phyloP scores from a whole-genome alignment of 768 basidiomycete genomes.

The Lactarius sanguifluus region DNA sequence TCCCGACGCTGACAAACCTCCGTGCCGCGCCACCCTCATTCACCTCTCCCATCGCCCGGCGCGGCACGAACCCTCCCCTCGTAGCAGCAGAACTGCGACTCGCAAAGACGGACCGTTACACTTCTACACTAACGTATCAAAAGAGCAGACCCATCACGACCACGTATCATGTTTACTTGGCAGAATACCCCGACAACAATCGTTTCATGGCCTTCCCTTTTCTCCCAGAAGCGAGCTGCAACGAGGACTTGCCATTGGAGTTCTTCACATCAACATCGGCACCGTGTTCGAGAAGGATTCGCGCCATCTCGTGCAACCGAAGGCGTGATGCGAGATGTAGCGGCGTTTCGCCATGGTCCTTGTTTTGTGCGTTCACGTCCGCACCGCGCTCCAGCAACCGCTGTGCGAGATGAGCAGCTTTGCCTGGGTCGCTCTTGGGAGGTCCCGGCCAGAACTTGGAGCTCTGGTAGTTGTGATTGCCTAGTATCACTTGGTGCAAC shows the following conservation, averaged over 20 bases:
- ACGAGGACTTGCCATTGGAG: background rate
- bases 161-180: background rate
- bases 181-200: background rate
- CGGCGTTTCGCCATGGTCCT: no score
- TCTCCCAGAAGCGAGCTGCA: background rate
- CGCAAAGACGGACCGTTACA: no score
- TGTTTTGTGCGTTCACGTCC: background rate
- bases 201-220: background rate
- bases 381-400: background rate
- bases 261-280: conserved; percentile 1
- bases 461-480: background rate
- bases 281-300: background rate
- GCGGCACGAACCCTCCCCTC: no score
- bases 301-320: no score
- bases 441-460: no score
- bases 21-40: no score
- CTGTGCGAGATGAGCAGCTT: background rate
- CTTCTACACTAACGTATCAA: no score
- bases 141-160: background rate
- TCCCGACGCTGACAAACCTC: no score
- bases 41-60: no score
- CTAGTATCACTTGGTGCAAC: background rate
- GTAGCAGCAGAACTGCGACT: no score
- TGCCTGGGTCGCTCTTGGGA: background rate
- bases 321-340: no score